phyloP scores from a whole-genome alignment of 495 filamentous ascomycete genomes.

The Barbatosphaeria neglecta region DNA sequence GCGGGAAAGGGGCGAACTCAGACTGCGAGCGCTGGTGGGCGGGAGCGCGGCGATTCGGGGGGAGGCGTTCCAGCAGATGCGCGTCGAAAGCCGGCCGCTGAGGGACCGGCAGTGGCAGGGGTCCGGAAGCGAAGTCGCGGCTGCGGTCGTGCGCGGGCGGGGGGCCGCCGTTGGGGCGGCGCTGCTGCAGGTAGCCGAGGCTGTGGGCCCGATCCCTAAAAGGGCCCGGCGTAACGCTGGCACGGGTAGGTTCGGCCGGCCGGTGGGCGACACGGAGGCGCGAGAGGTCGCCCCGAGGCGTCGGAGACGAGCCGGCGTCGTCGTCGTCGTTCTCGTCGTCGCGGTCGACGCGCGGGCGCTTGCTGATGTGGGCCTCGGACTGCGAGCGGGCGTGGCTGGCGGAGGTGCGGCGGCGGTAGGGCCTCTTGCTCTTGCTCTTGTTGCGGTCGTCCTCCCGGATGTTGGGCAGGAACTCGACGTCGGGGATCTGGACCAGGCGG shows the following conservation, averaged over 20 bases:
- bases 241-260: too few relatives aligned
- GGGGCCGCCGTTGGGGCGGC: too few relatives aligned
- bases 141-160: too few relatives aligned
- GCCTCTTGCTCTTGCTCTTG: neutral
- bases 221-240: too few relatives aligned
- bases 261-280: conserved; percentile 6
- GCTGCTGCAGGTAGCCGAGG: too few relatives aligned
- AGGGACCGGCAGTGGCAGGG: conserved; percentile 4
- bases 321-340: conserved; percentile 5
- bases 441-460: conserved; percentile 21
- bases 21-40: conserved; percentile 8
- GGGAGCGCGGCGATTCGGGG: neutral
- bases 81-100: conserved; percentile 1
- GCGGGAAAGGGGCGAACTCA: neutral
- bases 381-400: conserved; percentile 26
- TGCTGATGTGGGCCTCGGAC: conserved; percentile 15
- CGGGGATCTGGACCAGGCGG: conserved; percentile 37
- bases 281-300: conserved; percentile 1
- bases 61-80: neutral
- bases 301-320: conserved; percentile 4
- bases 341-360: conserved; percentile 14
- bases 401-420: conserved; percentile 6
- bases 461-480: conserved; percentile 56
- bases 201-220: too few relatives aligned
- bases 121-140: neutral